These are phyloP conservation scores for Fusarium incarnatum DNA, from an alignment of 2,329 filamentous ascomycete genomes.

Conservation along the genomic window DNA sequence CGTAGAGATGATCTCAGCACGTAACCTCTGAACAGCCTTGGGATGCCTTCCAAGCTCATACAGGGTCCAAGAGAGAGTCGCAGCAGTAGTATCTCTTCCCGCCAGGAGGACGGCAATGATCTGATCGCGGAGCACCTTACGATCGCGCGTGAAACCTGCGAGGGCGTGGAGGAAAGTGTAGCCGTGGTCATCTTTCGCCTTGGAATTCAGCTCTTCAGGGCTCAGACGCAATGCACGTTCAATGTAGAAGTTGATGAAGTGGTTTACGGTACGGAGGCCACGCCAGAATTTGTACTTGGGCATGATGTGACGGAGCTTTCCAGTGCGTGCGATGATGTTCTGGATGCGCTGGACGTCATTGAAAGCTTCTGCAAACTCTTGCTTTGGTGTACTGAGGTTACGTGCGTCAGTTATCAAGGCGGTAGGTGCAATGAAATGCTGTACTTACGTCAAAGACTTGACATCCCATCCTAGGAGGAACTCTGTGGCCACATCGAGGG, in stretches of 20 bases:
- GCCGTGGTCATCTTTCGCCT: conserved; percentile 75
- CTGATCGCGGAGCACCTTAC: conserved; percentile 82
- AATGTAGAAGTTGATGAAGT: conserved; percentile 83
- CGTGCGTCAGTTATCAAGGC: not conserved
- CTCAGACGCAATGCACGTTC: conserved; percentile 76
- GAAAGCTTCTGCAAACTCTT: conserved; percentile 84
- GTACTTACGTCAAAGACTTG: conserved; percentile 64
- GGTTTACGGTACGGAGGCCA: conserved; percentile 75
- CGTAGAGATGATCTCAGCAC: conserved; percentile 75
- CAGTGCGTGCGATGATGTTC: conserved; percentile 72
- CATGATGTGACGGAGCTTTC: conserved; percentile 71
- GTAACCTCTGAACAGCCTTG: conserved; percentile 72
- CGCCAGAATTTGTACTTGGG: conserved; percentile 72
- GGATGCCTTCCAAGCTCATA: conserved; percentile 85
- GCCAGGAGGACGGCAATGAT: conserved; percentile 85
- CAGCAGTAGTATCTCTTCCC: conserved; percentile 88
- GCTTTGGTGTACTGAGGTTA: conserved; percentile 62
- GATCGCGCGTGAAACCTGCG: conserved; percentile 80
- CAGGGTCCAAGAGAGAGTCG: conserved; percentile 81
- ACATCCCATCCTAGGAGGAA: conserved; percentile 86
- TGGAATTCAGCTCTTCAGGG: conserved; percentile 76
- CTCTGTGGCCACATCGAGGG: conserved; percentile 86
- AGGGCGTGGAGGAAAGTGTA: conserved; percentile 92
- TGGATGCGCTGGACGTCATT: conserved; percentile 82
- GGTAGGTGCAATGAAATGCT: not conserved